Evolutionary conservation across 345 rosid species (phyloP).

Genomic region (Salix dunnii): DNA sequence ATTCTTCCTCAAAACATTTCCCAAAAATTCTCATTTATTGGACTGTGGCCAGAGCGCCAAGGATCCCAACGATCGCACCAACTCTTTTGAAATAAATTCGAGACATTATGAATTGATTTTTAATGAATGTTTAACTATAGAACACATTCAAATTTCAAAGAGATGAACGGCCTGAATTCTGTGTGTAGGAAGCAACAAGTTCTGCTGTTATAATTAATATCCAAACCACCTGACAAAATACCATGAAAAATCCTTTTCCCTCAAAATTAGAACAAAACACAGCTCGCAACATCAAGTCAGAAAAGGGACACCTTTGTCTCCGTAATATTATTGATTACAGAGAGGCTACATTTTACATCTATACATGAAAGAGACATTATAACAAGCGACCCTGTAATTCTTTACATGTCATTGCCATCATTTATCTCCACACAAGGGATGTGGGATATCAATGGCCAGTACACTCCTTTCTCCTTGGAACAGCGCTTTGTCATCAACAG

Average conservation of each 20-base stretch:
- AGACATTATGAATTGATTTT: too few species aligned
- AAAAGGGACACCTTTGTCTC: neutral
- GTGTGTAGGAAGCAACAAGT: neutral
- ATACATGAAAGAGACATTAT: neutral
- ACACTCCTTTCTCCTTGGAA: constrained; percentile 14
- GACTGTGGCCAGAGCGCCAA: too few species aligned
- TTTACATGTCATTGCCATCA: neutral
- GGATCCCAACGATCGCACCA: too few species aligned
- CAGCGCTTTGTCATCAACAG: constrained; percentile 11
- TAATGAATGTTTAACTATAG: too few species aligned
- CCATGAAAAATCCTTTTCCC: neutral
- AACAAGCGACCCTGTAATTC: neutral
- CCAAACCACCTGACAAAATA: neutral
- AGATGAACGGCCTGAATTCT: neutral
- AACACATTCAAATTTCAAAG: too few species aligned
- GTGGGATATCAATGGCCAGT: constrained; percentile 19
- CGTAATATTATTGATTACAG: neutral
- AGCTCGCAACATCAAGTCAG: too few species aligned
- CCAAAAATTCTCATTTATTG: too few species aligned
- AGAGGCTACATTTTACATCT: neutral
- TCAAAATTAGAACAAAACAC: too few species aligned
- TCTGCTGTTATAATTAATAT: neutral
- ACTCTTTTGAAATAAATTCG: too few species aligned
- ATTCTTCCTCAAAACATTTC: too few species aligned
- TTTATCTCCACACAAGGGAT: constrained; percentile 22